Base-by-base conservation (phyloP, 805 yeast species). In the Metschnikowia santaceciliae region DNA sequence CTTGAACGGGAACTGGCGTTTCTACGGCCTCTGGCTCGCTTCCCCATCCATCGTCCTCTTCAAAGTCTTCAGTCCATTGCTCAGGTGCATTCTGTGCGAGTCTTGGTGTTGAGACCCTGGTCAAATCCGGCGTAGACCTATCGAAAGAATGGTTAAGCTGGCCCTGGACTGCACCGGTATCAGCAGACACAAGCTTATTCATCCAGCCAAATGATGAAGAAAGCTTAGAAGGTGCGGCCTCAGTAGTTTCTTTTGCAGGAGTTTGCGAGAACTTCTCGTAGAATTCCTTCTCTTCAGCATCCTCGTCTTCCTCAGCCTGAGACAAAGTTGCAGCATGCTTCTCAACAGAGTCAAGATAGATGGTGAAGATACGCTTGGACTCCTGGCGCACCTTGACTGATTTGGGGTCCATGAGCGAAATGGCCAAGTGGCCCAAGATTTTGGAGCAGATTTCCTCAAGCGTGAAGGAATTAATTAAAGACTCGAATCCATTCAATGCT, bases 381-480 rank as follows among this genome's bases (percentile, higher is more conserved):
- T 86, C 88, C 0, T 67, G 67, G 52, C 98, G 75, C 2, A 92
- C 91, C 48, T 80, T 78, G 5, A 72, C 68, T 10, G 89, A 85
- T 47, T 65, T 69, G 48, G 76, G 78, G 66, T 94, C 98, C 62
- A 92, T 76, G 50, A 92, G 71, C 1, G 94, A 82, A 0, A 94
- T 88, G 0, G 96, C 90, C 50, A 94, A 79, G 2, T 90, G 89
- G 0, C 96, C 92, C 49, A 94, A 69, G 15, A 91, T 80, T 63
- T 86, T 88, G 22, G 84, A 82, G 50, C 96, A 88, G 50, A 90
- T 84, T 41, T 89, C 84, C 14, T 81, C 86, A 0, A 90, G 83
- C 1, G 85, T 71, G 59, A 91, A 90, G 40, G 76, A 80, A 6
- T 83, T 85, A 22, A 84, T 70, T 14, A 87, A 78, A 13, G 76